Percentiles rank a stretch among this genome's conserved stretches.
Conservation (phyloP, 192 early-diverging fungal species). For the Gonapodya prolifera region DNA sequence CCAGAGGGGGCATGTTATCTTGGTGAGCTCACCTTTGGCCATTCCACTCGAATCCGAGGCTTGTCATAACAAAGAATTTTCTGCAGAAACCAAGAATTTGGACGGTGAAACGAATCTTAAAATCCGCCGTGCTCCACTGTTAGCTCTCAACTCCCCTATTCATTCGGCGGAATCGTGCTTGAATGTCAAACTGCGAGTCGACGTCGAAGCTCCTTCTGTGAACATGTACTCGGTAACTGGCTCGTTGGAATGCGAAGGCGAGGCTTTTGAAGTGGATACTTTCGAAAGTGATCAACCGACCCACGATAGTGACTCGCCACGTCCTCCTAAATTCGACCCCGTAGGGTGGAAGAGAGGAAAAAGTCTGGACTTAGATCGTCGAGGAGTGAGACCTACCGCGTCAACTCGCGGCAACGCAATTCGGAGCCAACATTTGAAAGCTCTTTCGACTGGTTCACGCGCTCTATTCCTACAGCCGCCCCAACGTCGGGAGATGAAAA, state of each 20-base stretch:
- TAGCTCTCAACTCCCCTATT: conserved; percentile 53
- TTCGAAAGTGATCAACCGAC: neutral
- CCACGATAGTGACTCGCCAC: neutral
- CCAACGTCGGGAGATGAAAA: no score
- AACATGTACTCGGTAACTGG: conserved; percentile 83
- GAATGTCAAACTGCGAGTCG: conserved; percentile 42
- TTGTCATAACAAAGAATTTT: no score
- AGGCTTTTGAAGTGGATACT: neutral
- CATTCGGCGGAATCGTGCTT: conserved; percentile 62
- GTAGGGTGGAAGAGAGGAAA: neutral
- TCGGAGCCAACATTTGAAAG: neutral
- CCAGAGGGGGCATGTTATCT: conserved; percentile 76
- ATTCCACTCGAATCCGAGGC: no score
- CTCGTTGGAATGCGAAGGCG: conserved; percentile 33
- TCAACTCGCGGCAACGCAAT: neutral
- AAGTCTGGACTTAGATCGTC: neutral
- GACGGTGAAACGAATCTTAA: conserved; percentile 99
- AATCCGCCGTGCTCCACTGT: conserved; percentile 36
- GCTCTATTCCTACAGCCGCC: conserved; percentile 15
- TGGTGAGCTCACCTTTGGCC: conserved; percentile 18
- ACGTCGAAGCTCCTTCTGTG: conserved; percentile 72
- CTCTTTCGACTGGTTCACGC: neutral
- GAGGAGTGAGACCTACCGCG: neutral
- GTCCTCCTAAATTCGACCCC: neutral
- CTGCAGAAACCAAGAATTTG: conserved; percentile 76